Evolutionary conservation across 2,329 filamentous ascomycete species (phyloP), one percentile per base, ranked within the genome.

Genomic region (Herpotrichia juniperi): DNA sequence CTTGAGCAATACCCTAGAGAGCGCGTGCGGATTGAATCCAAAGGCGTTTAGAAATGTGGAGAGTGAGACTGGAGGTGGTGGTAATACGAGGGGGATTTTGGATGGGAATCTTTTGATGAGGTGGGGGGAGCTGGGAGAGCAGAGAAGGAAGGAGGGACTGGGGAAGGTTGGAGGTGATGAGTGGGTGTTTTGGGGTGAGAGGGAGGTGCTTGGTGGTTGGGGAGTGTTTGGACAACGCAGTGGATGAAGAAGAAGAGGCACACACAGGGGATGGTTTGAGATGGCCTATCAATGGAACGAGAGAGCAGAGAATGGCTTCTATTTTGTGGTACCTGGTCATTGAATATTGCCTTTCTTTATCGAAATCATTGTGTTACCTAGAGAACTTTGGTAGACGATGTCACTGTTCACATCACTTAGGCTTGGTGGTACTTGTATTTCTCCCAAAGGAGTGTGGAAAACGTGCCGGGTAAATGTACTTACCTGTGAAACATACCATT

Each of bases 11-110:
- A 86, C 87, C 0, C 82, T 97, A 7, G 87, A 90, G 37, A 87
- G 92, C 57, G 78, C 89, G 4, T 90, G 87, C 7, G 91, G 90
- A 0, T 79, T 97, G 44, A 97, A 97, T 73, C 89, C 91, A 2
- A 86, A 89, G 49, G 90, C 87, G 0, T 90, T 93, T 75, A 83
- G 94, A 12, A 79, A 84, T 64, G 70, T 78, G 17, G 79, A 80
- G 31, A 76, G 71, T 3, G 78, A 77, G 39, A 56, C 66, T 16
- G 44, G 31, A 4, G 68, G 68, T 0, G 75, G 77, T 2, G 74
- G 72, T 1, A 76, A 78, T 0, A 84, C 83, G 1, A 79, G 89
- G 16, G 86, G 84, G 1, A 83, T 96, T 46, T 82, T 97, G 3
- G 93, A 97, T 69, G 92, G 91, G 0, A 82, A 81, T n/a, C 67